Percentiles rank a stretch among this genome's conserved stretches.
These are phyloP conservation scores for Dendrothele bispora DNA, from an alignment of 768 basidiomycete genomes.

Conservation along the genomic window DNA sequence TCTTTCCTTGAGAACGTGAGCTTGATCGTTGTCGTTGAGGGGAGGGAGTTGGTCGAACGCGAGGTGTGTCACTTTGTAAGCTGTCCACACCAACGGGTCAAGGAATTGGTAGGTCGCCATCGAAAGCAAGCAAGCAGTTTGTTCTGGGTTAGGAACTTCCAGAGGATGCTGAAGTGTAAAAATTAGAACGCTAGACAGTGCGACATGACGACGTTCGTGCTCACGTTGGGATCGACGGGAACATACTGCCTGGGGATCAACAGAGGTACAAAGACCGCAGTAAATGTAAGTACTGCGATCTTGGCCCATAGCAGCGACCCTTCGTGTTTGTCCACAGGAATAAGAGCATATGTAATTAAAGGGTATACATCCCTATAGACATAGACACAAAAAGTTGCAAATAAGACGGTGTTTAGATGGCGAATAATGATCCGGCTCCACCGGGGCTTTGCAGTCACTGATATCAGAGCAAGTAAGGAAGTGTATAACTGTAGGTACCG, in stretches of 20 bases:
- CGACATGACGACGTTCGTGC: neutral
- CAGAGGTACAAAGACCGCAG: constrained; percentile 51
- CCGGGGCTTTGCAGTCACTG: constrained; percentile 35
- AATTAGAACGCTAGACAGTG: neutral
- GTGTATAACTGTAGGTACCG: constrained; percentile 41
- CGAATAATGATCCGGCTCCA: constrained; percentile 36
- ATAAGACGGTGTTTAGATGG: constrained; percentile 49
- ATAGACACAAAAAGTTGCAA: constrained; percentile 49
- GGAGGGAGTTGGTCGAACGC: constrained; percentile 33
- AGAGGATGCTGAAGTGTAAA: constrained; percentile 6
- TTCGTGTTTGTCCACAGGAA: constrained; percentile 48
- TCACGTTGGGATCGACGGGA: constrained; percentile 52
- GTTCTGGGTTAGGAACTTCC: constrained; percentile 38
- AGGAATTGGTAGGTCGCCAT: constrained; percentile 40
- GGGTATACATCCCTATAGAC: constrained; percentile 63
- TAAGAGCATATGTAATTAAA: constrained; percentile 49
- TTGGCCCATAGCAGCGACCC: constrained; percentile 56
- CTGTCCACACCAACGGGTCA: constrained; percentile 30
- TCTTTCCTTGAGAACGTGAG: constrained; percentile 19
- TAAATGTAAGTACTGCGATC: constrained; percentile 43
- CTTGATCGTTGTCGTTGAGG: constrained; percentile 28
- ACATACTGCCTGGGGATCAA: constrained; percentile 56
- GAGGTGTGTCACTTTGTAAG: constrained; percentile 29
- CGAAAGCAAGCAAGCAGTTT: constrained; percentile 42
- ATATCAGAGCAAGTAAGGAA: constrained; percentile 41